Evolutionary conservation across 306 rosid genomes (phyloP).

Genomic region (Glycine tomentella): DNA sequence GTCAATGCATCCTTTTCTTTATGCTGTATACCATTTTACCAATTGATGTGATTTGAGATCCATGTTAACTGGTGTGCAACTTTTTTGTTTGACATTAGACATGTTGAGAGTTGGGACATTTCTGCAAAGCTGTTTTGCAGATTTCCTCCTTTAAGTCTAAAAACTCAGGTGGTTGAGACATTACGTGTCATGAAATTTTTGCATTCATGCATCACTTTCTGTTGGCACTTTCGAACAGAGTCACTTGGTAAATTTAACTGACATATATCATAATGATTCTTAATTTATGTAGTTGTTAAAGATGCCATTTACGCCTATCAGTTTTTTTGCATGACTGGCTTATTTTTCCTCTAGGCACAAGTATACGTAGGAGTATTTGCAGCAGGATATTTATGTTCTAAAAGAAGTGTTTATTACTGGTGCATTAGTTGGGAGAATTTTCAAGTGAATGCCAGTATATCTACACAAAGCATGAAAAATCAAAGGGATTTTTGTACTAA

Average conservation of each 20-base stretch:
- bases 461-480: background rate
- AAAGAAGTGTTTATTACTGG: background rate
- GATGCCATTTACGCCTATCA: background rate
- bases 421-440: slow-evolving; percentile 11
- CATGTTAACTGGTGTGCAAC: slow-evolving; percentile 33
- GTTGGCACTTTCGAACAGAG: background rate
- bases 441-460: background rate
- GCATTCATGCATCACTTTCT: background rate
- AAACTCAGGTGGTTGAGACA: too few species aligned
- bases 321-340: slow-evolving; percentile 4
- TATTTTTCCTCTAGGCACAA: background rate
- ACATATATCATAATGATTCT: background rate
- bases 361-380: background rate
- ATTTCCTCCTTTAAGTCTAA: slow-evolving; percentile 65
- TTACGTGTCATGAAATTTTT: slow-evolving; percentile 25
- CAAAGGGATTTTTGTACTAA: too few species aligned
- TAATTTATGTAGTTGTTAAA: slow-evolving; percentile 10
- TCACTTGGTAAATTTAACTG: slow-evolving; percentile 12
- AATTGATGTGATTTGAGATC: slow-evolving; percentile 17
- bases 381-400: background rate
- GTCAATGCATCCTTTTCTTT: slow-evolving; percentile 32
- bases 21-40: slow-evolving; percentile 12
- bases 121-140: slow-evolving; percentile 86
- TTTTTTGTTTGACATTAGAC: slow-evolving; percentile 61
- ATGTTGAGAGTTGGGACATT: slow-evolving; percentile 86